Evolutionary conservation across 805 yeast genomes (phyloP), one percentile per base, ranked within the genome.

Genomic region (Starmerella stigmatis): DNA sequence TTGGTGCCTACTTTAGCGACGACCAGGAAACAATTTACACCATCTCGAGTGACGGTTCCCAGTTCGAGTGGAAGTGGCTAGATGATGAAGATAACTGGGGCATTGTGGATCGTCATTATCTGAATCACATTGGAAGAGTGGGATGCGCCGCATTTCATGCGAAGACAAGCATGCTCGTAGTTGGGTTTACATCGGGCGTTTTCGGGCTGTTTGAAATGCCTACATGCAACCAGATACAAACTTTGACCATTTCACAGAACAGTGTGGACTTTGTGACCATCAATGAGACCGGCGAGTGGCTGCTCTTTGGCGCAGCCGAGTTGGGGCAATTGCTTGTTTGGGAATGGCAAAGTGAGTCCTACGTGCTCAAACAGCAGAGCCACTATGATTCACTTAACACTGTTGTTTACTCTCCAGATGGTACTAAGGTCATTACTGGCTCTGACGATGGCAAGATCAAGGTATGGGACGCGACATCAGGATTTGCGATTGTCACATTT

Each of bases 341-440:
- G 70, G 98, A 92, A 70, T 92, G 98, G 98, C 96, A 92, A 66
- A 83, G 94, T 4, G 98, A 92, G 62, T 84, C 96, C 0, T 92
- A 89, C 60, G 81, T 92, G 38, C 69, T 92, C 53, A 88, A 89
- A 60, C 98, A 92, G 61, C 98, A 92, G 64, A 96, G 97, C 20
- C 98, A 92, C 64, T 89, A 84, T 59, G 98, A 92, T 62, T 71
- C 95, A 0, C 75, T 86, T 62, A 89, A 86, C 58, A 72, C 86
- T 13, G 60, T 92, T 36, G 76, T 81, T 27, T 92, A 92, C 58
- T 85, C 96, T 0, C 96, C 96, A 0, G 98, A 92, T 67, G 98
- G 97, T 0, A 75, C 94, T 2, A 73, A 86, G 56, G 72, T 89
- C 4, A 92, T 89, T 4, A 89, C 97, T 1, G 96, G 94, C 2